Evolutionary conservation across 2,329 filamentous ascomycete species (phyloP).

Genomic region (Exophiala viscosa): DNA sequence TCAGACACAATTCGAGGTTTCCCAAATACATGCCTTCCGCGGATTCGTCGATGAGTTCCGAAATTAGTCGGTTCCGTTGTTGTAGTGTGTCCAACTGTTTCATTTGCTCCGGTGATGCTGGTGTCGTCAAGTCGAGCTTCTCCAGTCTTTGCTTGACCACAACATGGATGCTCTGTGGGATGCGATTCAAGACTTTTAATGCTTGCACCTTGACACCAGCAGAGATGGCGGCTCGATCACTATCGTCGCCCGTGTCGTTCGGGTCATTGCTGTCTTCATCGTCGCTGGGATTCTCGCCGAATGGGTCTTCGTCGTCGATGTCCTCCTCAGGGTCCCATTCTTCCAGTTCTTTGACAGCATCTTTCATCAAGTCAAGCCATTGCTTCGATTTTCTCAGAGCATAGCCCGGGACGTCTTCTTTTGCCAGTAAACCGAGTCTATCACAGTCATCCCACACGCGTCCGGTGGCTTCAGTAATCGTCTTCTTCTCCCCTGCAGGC

Average conservation of each 20-base stretch:
- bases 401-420: constrained; percentile 65
- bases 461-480: constrained; percentile 66
- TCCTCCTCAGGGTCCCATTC: constrained; percentile 77
- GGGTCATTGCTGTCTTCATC: constrained; percentile 28
- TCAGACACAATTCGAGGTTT: constrained; percentile 31
- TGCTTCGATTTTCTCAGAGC: constrained; percentile 69
- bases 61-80: constrained; percentile 35
- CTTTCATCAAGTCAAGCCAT: constrained; percentile 70
- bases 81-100: constrained; percentile 37
- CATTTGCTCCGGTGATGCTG: constrained; percentile 19
- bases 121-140: constrained; percentile 27
- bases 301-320: constrained; percentile 50
- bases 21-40: constrained; percentile 45
- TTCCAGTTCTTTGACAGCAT: constrained; percentile 79
- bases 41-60: constrained; percentile 44
- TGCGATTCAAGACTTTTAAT: constrained; percentile 41
- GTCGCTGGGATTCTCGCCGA: constrained; percentile 33
- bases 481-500: constrained; percentile 39
- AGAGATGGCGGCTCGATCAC: constrained; percentile 34
- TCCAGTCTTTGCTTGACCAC: constrained; percentile 41
- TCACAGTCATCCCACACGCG: constrained; percentile 84
- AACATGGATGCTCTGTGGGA: constrained; percentile 43
- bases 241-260: constrained; percentile 23
- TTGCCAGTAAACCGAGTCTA: constrained; percentile 60
- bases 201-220: constrained; percentile 40